These are phyloP conservation scores for Clonostachys sp. DNA, from an alignment of 2,329 filamentous ascomycete species.

Conservation along the genomic window DNA sequence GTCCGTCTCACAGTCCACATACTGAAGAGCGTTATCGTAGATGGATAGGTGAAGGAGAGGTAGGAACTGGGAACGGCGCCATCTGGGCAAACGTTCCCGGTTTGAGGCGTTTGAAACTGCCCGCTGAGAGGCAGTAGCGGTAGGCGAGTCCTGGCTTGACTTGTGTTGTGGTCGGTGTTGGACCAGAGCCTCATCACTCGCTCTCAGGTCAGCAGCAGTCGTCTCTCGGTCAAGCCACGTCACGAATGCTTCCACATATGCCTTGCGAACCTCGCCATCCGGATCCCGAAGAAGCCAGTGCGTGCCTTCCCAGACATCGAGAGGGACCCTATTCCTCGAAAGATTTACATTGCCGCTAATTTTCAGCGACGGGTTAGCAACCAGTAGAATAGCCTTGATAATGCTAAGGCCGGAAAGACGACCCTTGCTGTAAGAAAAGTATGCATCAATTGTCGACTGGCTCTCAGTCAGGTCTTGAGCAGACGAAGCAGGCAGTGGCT, in stretches of 20 bases:
- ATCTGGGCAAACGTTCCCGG: slow-evolving; percentile 49
- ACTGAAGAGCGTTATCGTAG: slow-evolving; percentile 83
- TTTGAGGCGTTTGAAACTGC: slow-evolving; percentile 65
- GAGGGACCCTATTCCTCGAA: slow-evolving; percentile 68
- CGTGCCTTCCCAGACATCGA: slow-evolving; percentile 92
- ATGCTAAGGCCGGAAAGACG: slow-evolving; percentile 67
- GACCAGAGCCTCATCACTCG: slow-evolving; percentile 49
- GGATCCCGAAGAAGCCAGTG: slow-evolving; percentile 86
- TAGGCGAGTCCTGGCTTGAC: slow-evolving; percentile 29
- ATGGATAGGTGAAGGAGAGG: slow-evolving; percentile 78
- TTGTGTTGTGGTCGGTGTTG: slow-evolving; percentile 37
- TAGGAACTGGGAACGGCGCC: slow-evolving; percentile 66
- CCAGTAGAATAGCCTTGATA: slow-evolving; percentile 75
- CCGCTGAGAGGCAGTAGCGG: slow-evolving; percentile 44
- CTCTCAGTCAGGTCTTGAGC: slow-evolving; percentile 34
- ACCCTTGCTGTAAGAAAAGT: slow-evolving; percentile 48
- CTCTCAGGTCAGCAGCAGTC: slow-evolving; percentile 57
- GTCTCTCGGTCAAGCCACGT: slow-evolving; percentile 86
- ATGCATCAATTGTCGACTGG: slow-evolving; percentile 41
- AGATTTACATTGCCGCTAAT: slow-evolving; percentile 57
- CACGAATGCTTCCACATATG: slow-evolving; percentile 78
- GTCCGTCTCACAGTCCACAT: slow-evolving; percentile 67
- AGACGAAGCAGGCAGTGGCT: slow-evolving; percentile 26
- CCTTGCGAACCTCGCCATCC: slow-evolving; percentile 72
- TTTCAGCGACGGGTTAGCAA: slow-evolving; percentile 68